phyloP scores from a whole-genome alignment of 306 rosid species.

The Pterocarpus santalinus region DNA sequence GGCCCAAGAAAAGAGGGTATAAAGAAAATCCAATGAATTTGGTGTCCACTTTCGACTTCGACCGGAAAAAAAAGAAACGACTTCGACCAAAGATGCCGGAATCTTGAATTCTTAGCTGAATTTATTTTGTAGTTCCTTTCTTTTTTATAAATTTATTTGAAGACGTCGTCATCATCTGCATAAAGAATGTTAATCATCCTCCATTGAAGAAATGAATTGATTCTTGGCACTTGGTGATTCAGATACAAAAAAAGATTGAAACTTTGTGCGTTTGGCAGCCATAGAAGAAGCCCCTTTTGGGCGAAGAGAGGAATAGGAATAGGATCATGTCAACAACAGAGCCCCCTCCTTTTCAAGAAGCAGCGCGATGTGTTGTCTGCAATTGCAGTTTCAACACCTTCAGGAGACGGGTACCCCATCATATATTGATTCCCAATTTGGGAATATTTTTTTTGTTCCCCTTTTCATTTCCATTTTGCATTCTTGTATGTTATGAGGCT shows the following conservation, averaged over 20 bases:
- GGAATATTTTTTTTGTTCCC: neutral
- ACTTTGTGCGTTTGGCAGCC: neutral
- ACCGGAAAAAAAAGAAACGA: too few relatives aligned
- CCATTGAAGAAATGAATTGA: constrained; percentile 42
- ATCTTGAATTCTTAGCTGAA: too few relatives aligned
- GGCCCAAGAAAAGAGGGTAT: too few relatives aligned
- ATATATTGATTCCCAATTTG: constrained; percentile 29
- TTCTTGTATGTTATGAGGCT: neutral
- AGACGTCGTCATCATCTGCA: constrained; percentile 10
- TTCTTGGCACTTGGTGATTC: constrained; percentile 28
- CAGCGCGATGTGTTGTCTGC: constrained; percentile 95
- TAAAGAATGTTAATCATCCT: neutral
- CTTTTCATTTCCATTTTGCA: neutral
- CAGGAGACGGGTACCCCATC: constrained; percentile 77
- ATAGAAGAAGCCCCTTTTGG: constrained; percentile 34
- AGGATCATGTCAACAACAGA: constrained; percentile 64
- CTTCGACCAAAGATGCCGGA: too few relatives aligned
- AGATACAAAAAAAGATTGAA: neutral
- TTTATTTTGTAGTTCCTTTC: too few relatives aligned
- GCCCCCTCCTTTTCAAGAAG: constrained; percentile 90
- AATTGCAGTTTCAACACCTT: constrained; percentile 95
- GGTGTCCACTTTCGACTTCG: too few relatives aligned
- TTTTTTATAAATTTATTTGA: neutral
- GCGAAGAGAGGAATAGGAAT: neutral
- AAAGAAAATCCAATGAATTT: too few relatives aligned